phyloP scores from a whole-genome alignment of 352 stramenopile species.

The Phytophthora tentaculata region DNA sequence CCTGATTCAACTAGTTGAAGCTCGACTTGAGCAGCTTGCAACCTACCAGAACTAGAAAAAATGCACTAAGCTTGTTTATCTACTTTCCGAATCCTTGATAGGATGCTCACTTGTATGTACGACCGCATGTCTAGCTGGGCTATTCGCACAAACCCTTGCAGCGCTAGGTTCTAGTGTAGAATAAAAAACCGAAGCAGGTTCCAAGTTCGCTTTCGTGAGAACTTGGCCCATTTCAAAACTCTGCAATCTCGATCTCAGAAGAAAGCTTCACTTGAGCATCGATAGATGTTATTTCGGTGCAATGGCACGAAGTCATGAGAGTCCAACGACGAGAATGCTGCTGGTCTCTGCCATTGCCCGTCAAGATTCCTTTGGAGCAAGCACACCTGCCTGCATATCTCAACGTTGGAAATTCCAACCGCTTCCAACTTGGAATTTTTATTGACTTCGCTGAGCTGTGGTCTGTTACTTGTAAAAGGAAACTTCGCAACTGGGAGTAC shows the following conservation, averaged over 20 bases:
- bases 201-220: too few species aligned
- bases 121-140: too few species aligned
- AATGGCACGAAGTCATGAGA: not conserved
- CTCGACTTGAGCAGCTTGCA: conserved; percentile 57
- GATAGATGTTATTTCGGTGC: not conserved
- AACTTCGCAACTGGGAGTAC: conserved; percentile 11
- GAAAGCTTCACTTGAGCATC: too few species aligned
- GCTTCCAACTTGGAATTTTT: too few species aligned
- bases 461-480: not conserved
- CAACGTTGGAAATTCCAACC: not conserved
- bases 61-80: too few species aligned
- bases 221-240: too few species aligned
- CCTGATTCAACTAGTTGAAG: conserved; percentile 37
- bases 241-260: too few species aligned
- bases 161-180: too few species aligned
- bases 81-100: too few species aligned
- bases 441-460: conserved; percentile 7
- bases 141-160: too few species aligned
- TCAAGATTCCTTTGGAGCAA: conserved; percentile 5
- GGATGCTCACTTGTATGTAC: too few species aligned
- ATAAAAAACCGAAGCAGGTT: too few species aligned
- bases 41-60: conserved; percentile 22
- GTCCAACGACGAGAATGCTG: conserved; percentile 14
- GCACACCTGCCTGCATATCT: conserved; percentile 14
- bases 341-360: not conserved